These are phyloP conservation scores for Globisporangium alternatum DNA, from an alignment of 352 stramenopile species.

Conservation along the genomic window DNA sequence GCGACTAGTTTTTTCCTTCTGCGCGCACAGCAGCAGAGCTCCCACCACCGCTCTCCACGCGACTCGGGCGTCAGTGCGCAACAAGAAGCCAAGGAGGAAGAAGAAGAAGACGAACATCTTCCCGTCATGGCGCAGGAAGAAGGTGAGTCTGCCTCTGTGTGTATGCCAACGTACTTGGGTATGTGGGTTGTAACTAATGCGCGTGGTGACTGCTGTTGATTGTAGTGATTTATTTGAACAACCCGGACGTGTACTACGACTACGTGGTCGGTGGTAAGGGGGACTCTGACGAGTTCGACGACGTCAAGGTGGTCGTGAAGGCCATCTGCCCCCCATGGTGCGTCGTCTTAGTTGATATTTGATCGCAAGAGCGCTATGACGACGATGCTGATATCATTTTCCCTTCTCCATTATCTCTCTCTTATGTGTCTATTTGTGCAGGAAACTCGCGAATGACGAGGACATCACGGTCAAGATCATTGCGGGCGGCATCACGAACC, in stretches of 20 bases:
- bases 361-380: not conserved
- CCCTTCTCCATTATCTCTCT: not conserved
- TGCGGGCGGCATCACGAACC: constrained; percentile 92
- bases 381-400: not conserved
- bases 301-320: constrained; percentile 72
- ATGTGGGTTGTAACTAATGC: not conserved
- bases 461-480: constrained; percentile 86
- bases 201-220: constrained; percentile 1
- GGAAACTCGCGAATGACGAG: constrained; percentile 45
- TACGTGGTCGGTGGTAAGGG: constrained; percentile 65
- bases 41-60: constrained; percentile 13
- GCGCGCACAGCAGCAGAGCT: constrained; percentile 20
- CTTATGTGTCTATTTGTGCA: constrained; percentile 4
- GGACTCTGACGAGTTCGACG: constrained; percentile 71
- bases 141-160: not conserved
- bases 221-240: constrained; percentile 80
- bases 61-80: not conserved
- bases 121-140: constrained; percentile 9
- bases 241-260: constrained; percentile 64
- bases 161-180: not conserved
- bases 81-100: constrained; percentile 18
- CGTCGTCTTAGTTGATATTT: not conserved
- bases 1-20: constrained; percentile 47
- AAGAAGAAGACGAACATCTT: constrained; percentile 8
- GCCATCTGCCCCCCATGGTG: constrained; percentile 68